Conservation (phyloP, 371 early-diverging fungal species). For the Dentiscutata heterogama region DNA sequence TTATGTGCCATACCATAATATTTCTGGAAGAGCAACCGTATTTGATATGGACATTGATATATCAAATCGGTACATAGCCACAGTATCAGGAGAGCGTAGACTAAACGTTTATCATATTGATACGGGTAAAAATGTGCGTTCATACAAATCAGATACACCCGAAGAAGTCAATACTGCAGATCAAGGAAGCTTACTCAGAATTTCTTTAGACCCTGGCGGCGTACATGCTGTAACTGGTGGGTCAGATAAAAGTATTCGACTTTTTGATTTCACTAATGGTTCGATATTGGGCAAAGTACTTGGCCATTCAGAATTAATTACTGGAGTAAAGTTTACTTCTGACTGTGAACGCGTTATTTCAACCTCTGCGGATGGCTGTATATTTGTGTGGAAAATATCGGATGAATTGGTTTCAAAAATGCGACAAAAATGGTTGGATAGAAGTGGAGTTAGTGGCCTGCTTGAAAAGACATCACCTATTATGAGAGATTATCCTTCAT, state of each 20-base stretch:
- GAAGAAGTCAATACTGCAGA: slow-evolving; percentile 63
- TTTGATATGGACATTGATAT: slow-evolving; percentile 79
- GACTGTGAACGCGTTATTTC: slow-evolving; percentile 71
- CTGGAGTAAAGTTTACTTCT: slow-evolving; percentile 72
- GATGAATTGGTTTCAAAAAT: slow-evolving; percentile 65
- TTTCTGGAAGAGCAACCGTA: slow-evolving; percentile 77
- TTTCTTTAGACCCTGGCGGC: slow-evolving; percentile 80
- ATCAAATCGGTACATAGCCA: slow-evolving; percentile 65
- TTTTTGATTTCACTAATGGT: slow-evolving; percentile 79
- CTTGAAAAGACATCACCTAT: slow-evolving; percentile 28
- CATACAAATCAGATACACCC: slow-evolving; percentile 67
- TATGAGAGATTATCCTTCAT: not conserved
- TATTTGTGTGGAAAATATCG: slow-evolving; percentile 80
- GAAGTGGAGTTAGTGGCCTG: slow-evolving; percentile 11
- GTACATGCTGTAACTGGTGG: slow-evolving; percentile 77
- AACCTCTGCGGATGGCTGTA: slow-evolving; percentile 82
- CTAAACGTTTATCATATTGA: slow-evolving; percentile 70
- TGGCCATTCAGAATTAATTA: slow-evolving; percentile 86
- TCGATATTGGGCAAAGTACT: slow-evolving; percentile 69
- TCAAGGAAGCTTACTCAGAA: slow-evolving; percentile 65
- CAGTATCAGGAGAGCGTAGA: slow-evolving; percentile 77
- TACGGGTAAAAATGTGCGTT: slow-evolving; percentile 74
- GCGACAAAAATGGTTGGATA: slow-evolving; percentile 48
- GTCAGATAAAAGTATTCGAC: slow-evolving; percentile 78
- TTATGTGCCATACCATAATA: slow-evolving; percentile 74